Evolutionary conservation across 352 stramenopile species (phyloP).

Genomic region (Globisporangium sylvaticum): DNA sequence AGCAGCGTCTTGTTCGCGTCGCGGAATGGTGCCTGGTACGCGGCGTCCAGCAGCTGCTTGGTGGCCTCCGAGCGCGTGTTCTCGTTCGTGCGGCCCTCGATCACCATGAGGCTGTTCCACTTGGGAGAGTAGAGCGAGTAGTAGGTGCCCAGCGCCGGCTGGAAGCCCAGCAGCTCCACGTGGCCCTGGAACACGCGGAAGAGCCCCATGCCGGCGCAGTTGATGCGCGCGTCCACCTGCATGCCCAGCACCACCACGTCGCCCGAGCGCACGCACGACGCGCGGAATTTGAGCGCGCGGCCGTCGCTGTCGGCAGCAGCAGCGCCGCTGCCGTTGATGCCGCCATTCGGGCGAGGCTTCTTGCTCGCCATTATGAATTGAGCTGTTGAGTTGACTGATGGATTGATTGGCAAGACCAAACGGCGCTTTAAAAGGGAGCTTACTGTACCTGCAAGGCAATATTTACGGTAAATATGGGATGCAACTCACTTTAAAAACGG

Average conservation of each 20-base stretch:
- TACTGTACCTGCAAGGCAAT: too few relatives aligned
- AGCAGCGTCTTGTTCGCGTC: slow-evolving; percentile 42
- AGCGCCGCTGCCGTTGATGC: background rate
- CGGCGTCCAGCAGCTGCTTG: slow-evolving; percentile 21
- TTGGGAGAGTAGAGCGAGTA: slow-evolving; percentile 80
- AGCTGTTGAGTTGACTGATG: background rate
- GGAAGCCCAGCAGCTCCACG: slow-evolving; percentile 68
- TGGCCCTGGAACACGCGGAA: slow-evolving; percentile 80
- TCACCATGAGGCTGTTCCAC: slow-evolving; percentile 71
- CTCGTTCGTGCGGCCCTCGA: slow-evolving; percentile 33
- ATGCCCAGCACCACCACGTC: slow-evolving; percentile 66
- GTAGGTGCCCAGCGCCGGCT: slow-evolving; percentile 63
- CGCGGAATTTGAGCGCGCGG: slow-evolving; percentile 24
- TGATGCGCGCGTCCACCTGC: slow-evolving; percentile 36
- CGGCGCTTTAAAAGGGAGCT: too few relatives aligned
- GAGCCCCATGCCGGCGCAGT: slow-evolving; percentile 73
- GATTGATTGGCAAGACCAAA: background rate
- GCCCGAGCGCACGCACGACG: slow-evolving; percentile 48
- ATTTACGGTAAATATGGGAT: too few relatives aligned
- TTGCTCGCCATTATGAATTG: background rate
- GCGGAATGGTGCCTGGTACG: slow-evolving; percentile 55
- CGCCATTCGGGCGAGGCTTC: background rate
- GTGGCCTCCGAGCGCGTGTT: slow-evolving; percentile 11
- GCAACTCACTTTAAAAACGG: too few relatives aligned
- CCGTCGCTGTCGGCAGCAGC: background rate